These are phyloP conservation scores for Ramalina peruviana DNA, from an alignment of 495 filamentous ascomycete species.

Conservation along the genomic window DNA sequence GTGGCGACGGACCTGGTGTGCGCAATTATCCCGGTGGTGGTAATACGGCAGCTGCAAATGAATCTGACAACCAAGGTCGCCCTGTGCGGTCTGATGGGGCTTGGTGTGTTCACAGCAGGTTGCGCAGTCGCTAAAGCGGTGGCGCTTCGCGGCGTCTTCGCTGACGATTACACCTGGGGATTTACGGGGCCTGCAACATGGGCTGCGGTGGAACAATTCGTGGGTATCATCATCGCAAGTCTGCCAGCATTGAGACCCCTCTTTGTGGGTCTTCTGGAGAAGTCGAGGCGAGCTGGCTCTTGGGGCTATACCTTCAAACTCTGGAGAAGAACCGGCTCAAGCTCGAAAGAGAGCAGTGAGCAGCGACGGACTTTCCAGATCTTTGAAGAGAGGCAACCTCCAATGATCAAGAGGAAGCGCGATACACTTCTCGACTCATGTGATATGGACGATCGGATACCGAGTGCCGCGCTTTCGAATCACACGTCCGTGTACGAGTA, in stretches of 20 bases:
- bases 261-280: not conserved
- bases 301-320: not conserved
- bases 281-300: not conserved
- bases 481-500: not conserved
- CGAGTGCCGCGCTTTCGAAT: not conserved
- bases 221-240: conserved; percentile 8
- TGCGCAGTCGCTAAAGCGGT: conserved; percentile 10
- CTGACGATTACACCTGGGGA: conserved; percentile 3
- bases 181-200: conserved; percentile 2
- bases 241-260: conserved; percentile 5
- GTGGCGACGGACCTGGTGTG: conserved; percentile 6
- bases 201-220: conserved; percentile 8
- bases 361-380: not conserved
- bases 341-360: not conserved
- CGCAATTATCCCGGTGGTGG: conserved; percentile 4
- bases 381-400: not conserved
- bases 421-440: not conserved
- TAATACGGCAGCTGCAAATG: conserved; percentile 8
- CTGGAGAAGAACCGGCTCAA: not conserved
- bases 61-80: conserved; percentile 1
- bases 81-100: conserved; percentile 4
- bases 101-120: conserved; percentile 8
- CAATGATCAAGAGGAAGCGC: not conserved
- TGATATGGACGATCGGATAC: not conserved
- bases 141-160: not conserved